Evolutionary conservation across 345 rosid species (phyloP), one percentile per base, ranked within the genome.

Genomic region (Eutrema yunnanense): DNA sequence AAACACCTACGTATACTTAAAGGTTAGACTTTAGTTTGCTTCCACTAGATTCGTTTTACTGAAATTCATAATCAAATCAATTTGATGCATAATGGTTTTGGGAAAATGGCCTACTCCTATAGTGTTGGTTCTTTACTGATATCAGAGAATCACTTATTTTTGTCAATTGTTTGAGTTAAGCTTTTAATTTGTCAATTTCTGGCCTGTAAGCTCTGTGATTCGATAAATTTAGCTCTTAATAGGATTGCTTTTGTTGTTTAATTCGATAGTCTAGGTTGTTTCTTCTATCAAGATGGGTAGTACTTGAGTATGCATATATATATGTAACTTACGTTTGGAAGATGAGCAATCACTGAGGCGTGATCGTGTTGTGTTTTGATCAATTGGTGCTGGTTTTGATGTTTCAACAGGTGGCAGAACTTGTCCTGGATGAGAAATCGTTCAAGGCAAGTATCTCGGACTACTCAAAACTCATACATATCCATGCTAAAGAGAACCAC

Each of bases 401-500:
- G 72, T 73, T 27, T 67, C 46, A 81, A 69, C 77, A 95, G 97
- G 92, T 87, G 33, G 85, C 89, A 66, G 98, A 92, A 73, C 76
- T 40, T 79, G 73, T 86, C 62, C 79, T 92, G 83, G 78, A 69
- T 51, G 87, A 90, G 65, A 81, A 80, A 62, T 87, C 96, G 59
- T 90, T 86, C 79, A 86, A 86, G 69, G 74, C 92, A 37, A 82
- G 62, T 59, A 62, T 75, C 56, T 78, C 76, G 22, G 98, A 92
- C 80, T 87, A 83, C 83, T 83, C 86, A 61, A 84, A 83, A 69
- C 89, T 95, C 74, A 82, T 95, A 36, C 87, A 85, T 70, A 82
- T 86, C 51, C 70, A 86, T 76, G 94, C 92, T 56, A 81, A 82
- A 79, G 84, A 78, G 69, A 82, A 78, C 59, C 75, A 34, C 62